Evolutionary conservation across 1,284 basidiomycete species (phyloP), one percentile per base, ranked within the genome.

Genomic region (Microbotryum violaceum): DNA sequence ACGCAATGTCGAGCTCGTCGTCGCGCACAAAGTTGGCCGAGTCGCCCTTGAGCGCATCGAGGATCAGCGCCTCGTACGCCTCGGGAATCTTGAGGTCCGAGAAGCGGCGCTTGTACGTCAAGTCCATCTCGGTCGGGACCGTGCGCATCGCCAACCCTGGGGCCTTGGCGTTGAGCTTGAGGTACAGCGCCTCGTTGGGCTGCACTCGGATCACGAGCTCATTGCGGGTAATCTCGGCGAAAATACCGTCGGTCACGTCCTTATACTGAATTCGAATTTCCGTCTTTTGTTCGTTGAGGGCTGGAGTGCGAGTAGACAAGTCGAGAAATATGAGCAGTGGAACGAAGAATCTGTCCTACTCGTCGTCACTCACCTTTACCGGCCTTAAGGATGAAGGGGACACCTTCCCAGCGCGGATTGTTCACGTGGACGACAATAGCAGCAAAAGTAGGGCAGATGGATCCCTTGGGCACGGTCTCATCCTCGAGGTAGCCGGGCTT

Each of bases 401-500:
- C 92, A 64, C 92, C 92, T 76, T 97, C 92, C 92, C 92, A 97
- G 66, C 92, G 81, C 1, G 90, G 91, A 77, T 91, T 94, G 78
- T 94, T 83, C 76, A 97, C 90, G 83, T 84, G 88, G 33, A 96
- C 80, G 10, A 87, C 88, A 59, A 85, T 84, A 6, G 90, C 89
- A 56, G 92, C 91, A 73, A 86, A 97, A 3, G 92, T 97, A 7
- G 93, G 92, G 77, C 91, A 94, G 55, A 85, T 83, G 50, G 92
- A 96, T 73, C 85, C 84, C 75, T 83, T 89, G 47, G 93, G 93
- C 23, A 97, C 93, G 0, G 90, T 94, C 48, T 88, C 84, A 75
- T 97, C 92, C 70, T 97, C 92, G 67, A 93, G 84, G 77, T 97
- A 97, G n/a, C 92, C 92, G 23, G 93, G 92, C 77, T 96, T 93